A percentile compares a stretch with the other conserved stretches of the same genome.
Conservation (phyloP, 1,284 basidiomycete genomes). For the Ganoderma boninense region DNA sequence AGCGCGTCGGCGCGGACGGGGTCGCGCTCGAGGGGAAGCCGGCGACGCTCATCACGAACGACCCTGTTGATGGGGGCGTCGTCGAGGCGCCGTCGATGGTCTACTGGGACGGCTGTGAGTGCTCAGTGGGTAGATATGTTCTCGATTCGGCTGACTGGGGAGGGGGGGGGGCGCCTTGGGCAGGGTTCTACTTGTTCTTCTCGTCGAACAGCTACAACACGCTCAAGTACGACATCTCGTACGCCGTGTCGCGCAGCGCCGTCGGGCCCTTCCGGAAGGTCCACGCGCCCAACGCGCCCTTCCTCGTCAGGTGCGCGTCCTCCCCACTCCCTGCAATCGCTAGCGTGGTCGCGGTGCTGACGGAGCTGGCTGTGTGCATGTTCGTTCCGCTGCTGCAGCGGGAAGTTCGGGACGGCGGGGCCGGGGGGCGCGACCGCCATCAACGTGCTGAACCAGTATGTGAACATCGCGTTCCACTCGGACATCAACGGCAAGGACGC, state of each 20-base stretch:
- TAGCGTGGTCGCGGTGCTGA: neutral
- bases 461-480: slow-evolving; percentile 19
- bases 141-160: no score
- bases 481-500: slow-evolving; percentile 20
- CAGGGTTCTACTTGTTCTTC: slow-evolving; percentile 34
- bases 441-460: slow-evolving; percentile 18
- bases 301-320: slow-evolving; percentile 7
- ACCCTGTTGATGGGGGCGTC: slow-evolving; percentile 31
- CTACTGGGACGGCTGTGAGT: slow-evolving; percentile 16
- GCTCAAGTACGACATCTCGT: slow-evolving; percentile 34
- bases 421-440: slow-evolving; percentile 15
- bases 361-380: no score
- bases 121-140: no score
- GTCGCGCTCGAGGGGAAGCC: slow-evolving; percentile 23
- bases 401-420: slow-evolving; percentile 4
- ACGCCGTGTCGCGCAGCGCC: slow-evolving; percentile 32
- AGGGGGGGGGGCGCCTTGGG: no score
- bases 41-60: slow-evolving; percentile 30
- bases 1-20: slow-evolving; percentile 34
- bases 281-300: slow-evolving; percentile 14
- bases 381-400: neutral
- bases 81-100: slow-evolving; percentile 33
- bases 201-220: slow-evolving; percentile 34
- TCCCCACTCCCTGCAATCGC: no score
- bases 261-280: slow-evolving; percentile 36